Base-by-base conservation (phyloP, 805 yeast species). In the Yamadazyma endophytica region DNA sequence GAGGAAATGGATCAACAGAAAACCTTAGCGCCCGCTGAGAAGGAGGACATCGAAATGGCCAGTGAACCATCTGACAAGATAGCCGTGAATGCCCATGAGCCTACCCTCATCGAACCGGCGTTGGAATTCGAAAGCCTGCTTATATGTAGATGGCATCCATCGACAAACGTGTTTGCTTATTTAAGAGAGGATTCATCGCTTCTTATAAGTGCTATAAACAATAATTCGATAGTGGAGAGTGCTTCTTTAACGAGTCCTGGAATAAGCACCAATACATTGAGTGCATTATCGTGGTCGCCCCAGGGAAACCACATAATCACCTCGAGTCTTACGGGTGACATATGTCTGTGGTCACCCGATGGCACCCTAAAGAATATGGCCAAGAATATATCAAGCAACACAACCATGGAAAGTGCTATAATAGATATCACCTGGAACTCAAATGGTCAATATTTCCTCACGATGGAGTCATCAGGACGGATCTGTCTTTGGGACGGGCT, bases 271-370 rank as follows among this genome's bases (percentile, higher is more conserved):
- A 54, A 53, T 40, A 54, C 54, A 11, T 49, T 66, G 12, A 53
- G 58, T 24, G 43, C 57, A 2, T 58, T 64, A 11, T 44, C 75
- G 7, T 86, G 94, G 94, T 72, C 85, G 9, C 79, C 81, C 1
- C 58, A 61, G 32, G 95, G 95, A 0, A 61, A 71, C 24, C 44
- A 67, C 9, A 53, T 87, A 3, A 65, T 82, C 9, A 81, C 89
- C 0, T 82, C 79, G 3, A 68, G 79, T 2, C 75, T 70, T 33
- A 70, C 70, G 46, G 96, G 96, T 9, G 90, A 82, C 44, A 46
- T 88, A 6, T 60, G 90, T 34, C 62, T 84, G n/a, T 88, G 95
- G 95, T 71, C 79, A 8, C 64, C 73, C 0, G 80, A 76, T 28
- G 95, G 95, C 0, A 68, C 71, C 18, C 60, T 86, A 22, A 64